Conservation (phyloP, 495 filamentous ascomycete species). For the Sordaria brevicollis region DNA sequence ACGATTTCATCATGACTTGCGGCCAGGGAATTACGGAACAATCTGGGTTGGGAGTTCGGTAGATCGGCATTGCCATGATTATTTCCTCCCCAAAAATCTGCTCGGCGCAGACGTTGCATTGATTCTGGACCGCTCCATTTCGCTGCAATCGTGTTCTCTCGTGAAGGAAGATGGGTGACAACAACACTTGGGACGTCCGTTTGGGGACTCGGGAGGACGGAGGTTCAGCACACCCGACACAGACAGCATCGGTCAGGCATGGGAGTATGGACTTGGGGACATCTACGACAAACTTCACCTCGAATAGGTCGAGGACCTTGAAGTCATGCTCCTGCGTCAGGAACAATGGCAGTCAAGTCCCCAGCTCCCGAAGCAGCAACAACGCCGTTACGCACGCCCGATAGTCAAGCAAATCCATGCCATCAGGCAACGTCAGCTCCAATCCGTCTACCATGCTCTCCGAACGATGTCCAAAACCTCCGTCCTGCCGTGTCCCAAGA, state of each 20-base stretch:
- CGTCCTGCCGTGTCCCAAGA: background rate
- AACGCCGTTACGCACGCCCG: background rate
- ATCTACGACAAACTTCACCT: background rate
- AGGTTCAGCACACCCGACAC: slow-evolving; percentile 3
- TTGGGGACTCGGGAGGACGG: slow-evolving; percentile 5
- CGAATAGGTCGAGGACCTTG: background rate
- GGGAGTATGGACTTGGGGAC: background rate
- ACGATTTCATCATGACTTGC: slow-evolving; percentile 3
- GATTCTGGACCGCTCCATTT: slow-evolving; percentile 5
- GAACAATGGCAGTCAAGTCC: background rate
- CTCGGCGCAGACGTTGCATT: slow-evolving; percentile 18
- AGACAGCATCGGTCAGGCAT: background rate
- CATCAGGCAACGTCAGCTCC: background rate
- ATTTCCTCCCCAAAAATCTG: slow-evolving; percentile 22
- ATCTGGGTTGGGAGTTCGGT: slow-evolving; percentile 25
- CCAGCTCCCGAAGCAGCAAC: background rate
- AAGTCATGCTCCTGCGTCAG: background rate
- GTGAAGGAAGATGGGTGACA: slow-evolving; percentile 5
- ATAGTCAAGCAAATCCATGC: background rate
- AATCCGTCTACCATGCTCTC: background rate
- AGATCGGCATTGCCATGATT: slow-evolving; percentile 24
- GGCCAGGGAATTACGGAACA: slow-evolving; percentile 11
- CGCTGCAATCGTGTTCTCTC: background rate
- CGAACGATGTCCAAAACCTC: background rate
- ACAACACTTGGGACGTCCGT: background rate